Evolutionary conservation across 805 yeast species (phyloP), one percentile per base, ranked within the genome.

Genomic region (Candida schatavii): DNA sequence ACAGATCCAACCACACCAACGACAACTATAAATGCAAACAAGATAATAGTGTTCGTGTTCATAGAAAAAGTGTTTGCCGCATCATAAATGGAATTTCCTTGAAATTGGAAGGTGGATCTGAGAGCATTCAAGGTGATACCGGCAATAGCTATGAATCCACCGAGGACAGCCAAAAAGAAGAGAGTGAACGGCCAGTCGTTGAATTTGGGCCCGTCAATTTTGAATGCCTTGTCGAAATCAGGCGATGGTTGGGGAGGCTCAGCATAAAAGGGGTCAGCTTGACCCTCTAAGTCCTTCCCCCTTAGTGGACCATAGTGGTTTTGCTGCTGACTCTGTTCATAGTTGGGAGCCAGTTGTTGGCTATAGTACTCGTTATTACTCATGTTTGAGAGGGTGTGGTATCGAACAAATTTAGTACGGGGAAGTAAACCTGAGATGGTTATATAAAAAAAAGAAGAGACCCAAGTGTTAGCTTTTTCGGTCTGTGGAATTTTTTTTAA

Each of bases 161-260:
- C 77, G 2, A 80, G 68, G 3, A 74, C 65, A 5, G 56, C 44
- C 14, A 64, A 50, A 41, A 71, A 62, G 41, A 87, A 72, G 6
- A 84, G 47, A 0, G 86, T 74, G 56, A 85, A 84, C 0, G 83
- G 78, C 75, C 82, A 75, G 60, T 88, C 96, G 54, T 88, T 81
- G 64, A 71, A 78, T 44, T 66, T 75, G 1, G 89, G 88, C 41
- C 64, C 64, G 25, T 72, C 75, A 22, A 86, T 72, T 46, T 80
- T 77, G 61, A 88, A 88, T 1, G 83, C 76, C 37, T 86, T 80
- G 25, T 81, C 86, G 56, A 81, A 88, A 26, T 63, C 48, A 18
- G 56, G 51, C n/a, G 66, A 55, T 15, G 54, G 56, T 22, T 47
- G 42, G 1, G 75, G 75, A 38, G 64, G 61, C 35, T 66, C 71